These are phyloP conservation scores for Hirschfeldia incana DNA, from an alignment of 345 rosid genomes.

Conservation along the genomic window DNA sequence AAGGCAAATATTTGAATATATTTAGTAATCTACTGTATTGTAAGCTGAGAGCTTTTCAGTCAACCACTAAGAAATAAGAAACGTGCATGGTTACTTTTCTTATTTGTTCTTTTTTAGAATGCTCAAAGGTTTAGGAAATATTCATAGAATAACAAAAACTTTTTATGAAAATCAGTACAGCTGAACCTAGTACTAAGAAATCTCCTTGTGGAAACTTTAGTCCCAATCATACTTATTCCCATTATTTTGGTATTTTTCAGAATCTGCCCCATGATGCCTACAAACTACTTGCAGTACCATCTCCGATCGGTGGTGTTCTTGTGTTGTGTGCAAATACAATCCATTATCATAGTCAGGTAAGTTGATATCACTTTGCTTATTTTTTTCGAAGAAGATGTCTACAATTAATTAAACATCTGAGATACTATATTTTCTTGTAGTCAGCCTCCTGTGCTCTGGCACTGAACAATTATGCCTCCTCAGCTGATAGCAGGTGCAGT, in stretches of 20 bases:
- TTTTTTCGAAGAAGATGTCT: constrained; percentile 1
- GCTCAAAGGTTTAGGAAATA: constrained; percentile 7
- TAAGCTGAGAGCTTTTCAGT: constrained; percentile 18
- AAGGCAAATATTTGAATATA: constrained; percentile 11
- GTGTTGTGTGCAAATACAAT: constrained; percentile 81
- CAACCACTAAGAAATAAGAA: constrained; percentile 11
- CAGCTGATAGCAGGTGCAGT: constrained; percentile 73
- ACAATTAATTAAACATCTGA: constrained; percentile 7
- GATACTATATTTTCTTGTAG: constrained; percentile 52
- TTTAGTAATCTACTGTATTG: constrained; percentile 10
- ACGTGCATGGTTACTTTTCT: background rate
- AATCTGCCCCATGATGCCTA: constrained; percentile 97
- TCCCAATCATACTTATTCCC: constrained; percentile 23
- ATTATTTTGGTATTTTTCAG: constrained; percentile 48
- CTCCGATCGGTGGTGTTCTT: constrained; percentile 95
- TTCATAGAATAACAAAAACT: constrained; percentile 5
- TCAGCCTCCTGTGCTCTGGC: constrained; percentile 87
- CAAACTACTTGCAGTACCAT: constrained; percentile 94
- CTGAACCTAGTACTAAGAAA: constrained; percentile 9
- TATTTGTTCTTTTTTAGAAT: constrained; percentile 6
- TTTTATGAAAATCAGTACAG: constrained; percentile 10
- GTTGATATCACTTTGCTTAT: constrained; percentile 16
- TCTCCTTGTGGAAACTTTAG: constrained; percentile 13
- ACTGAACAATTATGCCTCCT: constrained; percentile 76
- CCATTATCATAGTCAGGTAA: constrained; percentile 95